Evolutionary conservation across 2,329 filamentous ascomycete species (phyloP).

Genomic region (Hymenotorrendiella dingleyae): DNA sequence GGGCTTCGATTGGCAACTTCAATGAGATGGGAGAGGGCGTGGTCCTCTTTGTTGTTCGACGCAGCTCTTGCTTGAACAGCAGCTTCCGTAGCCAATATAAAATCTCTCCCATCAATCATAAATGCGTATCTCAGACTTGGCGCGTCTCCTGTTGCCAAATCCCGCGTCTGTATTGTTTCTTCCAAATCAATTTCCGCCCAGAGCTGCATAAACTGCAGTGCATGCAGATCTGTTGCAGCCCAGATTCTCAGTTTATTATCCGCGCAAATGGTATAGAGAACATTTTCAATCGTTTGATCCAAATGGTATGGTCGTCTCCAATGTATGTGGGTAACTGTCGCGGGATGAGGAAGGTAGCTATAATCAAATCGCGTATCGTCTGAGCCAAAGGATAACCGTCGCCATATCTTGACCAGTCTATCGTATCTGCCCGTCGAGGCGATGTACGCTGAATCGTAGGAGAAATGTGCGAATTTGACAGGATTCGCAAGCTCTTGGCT

Average conservation of each 20-base stretch:
- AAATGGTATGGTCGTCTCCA: slow-evolving; percentile 77
- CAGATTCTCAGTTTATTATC: slow-evolving; percentile 80
- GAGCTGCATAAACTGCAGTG: slow-evolving; percentile 66
- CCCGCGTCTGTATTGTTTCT: slow-evolving; percentile 53
- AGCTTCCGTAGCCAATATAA: slow-evolving; percentile 69
- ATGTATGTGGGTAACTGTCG: slow-evolving; percentile 71
- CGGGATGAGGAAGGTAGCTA: slow-evolving; percentile 81
- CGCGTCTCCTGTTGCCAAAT: slow-evolving; percentile 12
- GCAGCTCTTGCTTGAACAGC: slow-evolving; percentile 55
- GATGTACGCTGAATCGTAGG: slow-evolving; percentile 81
- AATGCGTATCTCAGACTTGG: slow-evolving; percentile 60
- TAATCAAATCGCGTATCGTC: slow-evolving; percentile 86
- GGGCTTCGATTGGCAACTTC: slow-evolving; percentile 79
- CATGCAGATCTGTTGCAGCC: slow-evolving; percentile 68
- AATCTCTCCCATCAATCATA: slow-evolving; percentile 75
- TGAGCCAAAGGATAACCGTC: slow-evolving; percentile 74
- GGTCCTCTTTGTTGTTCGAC: slow-evolving; percentile 52
- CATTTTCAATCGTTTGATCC: slow-evolving; percentile 76
- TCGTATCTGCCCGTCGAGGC: slow-evolving; percentile 76
- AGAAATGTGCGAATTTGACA: slow-evolving; percentile 69
- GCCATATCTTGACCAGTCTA: slow-evolving; percentile 86
- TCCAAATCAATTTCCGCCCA: slow-evolving; percentile 77
- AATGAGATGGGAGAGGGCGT: slow-evolving; percentile 77
- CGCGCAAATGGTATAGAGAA: slow-evolving; percentile 81
- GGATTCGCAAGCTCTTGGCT: slow-evolving; percentile 66